phyloP scores from a whole-genome alignment of 1,139 yeast species.

The Sugiyamaella grinbergsii region DNA sequence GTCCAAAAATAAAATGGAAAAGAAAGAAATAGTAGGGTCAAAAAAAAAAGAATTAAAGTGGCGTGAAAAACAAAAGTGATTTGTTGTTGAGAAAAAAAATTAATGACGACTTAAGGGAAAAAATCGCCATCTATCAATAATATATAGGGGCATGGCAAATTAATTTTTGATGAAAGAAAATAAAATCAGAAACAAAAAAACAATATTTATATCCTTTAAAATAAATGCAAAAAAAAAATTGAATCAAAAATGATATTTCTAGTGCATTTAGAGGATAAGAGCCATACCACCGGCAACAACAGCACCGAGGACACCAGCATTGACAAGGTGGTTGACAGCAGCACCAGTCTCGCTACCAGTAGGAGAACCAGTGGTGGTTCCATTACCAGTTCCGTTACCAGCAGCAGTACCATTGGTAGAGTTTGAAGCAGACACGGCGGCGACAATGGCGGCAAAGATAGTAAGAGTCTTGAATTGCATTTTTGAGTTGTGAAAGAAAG shows the following conservation, averaged over 20 bases:
- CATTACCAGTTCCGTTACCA: constrained; percentile 41
- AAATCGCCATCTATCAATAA: not conserved
- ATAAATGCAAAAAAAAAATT: constrained; percentile 16
- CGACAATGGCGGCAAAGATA: constrained; percentile 49
- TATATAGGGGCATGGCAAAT: constrained; percentile 16
- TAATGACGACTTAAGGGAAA: constrained; percentile 1
- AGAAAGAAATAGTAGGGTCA: constrained; percentile 14
- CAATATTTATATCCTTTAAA: constrained; percentile 9
- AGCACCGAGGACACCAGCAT: constrained; percentile 70
- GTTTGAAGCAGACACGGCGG: constrained; percentile 52
- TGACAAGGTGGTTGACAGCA: constrained; percentile 54
- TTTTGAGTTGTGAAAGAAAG: constrained; percentile 31
- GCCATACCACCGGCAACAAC: constrained; percentile 76
- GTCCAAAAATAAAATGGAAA: constrained; percentile 5
- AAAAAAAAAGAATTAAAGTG: constrained; percentile 8
- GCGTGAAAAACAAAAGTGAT: not conserved
- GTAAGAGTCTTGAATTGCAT: constrained; percentile 65
- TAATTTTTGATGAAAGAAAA: constrained; percentile 6
- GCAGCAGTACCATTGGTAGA: constrained; percentile 43
- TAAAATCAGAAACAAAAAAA: constrained; percentile 14
- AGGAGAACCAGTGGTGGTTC: constrained; percentile 42
- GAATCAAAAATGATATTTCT: not conserved
- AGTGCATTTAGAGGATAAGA: constrained; percentile 55
- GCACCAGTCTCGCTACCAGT: constrained; percentile 49
- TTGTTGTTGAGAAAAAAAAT: not conserved